phyloP scores from a whole-genome alignment of 108 stramenopile species.

The Mediolabrus comicus region DNA sequence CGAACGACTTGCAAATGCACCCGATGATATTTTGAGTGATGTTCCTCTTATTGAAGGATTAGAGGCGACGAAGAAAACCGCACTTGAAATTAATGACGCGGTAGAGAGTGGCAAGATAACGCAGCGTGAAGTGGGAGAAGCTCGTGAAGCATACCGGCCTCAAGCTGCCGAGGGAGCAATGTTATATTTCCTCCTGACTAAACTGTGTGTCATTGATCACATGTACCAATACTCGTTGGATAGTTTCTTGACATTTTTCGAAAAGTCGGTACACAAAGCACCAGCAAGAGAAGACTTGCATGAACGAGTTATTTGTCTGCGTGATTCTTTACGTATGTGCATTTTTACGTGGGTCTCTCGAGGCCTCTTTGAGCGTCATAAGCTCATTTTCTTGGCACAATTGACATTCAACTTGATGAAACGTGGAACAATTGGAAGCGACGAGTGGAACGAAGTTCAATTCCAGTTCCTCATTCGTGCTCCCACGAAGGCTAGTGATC shows the following conservation, averaged over 20 bases:
- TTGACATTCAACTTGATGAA: slow-evolving; percentile 90
- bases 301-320: slow-evolving; percentile 70
- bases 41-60: slow-evolving; percentile 91
- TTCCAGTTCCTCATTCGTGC: slow-evolving; percentile 87
- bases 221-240: slow-evolving; percentile 96
- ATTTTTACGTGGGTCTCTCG: slow-evolving; percentile 90
- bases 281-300: slow-evolving; percentile 52
- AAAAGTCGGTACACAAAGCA: slow-evolving; percentile 81
- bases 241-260: slow-evolving; percentile 84
- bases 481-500: slow-evolving; percentile 63
- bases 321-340: slow-evolving; percentile 79
- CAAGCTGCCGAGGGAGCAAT: slow-evolving; percentile 93
- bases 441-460: slow-evolving; percentile 66
- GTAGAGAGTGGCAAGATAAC: slow-evolving; percentile 80
- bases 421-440: slow-evolving; percentile 75
- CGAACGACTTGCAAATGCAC: slow-evolving; percentile 88
- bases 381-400: slow-evolving; percentile 88
- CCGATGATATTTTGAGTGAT: slow-evolving; percentile 88
- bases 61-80: slow-evolving; percentile 87
- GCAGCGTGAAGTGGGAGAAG: slow-evolving; percentile 74
- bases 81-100: slow-evolving; percentile 81
- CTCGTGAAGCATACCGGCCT: slow-evolving; percentile 82
- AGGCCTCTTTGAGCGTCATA: slow-evolving; percentile 90
- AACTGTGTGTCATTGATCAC: slow-evolving; percentile 84
- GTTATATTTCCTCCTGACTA: slow-evolving; percentile 92